Percentiles rank a stretch among this genome's conserved stretches.
phyloP scores from a whole-genome alignment of 2,329 filamentous ascomycete genomes.

The Ilyonectria robusta region DNA sequence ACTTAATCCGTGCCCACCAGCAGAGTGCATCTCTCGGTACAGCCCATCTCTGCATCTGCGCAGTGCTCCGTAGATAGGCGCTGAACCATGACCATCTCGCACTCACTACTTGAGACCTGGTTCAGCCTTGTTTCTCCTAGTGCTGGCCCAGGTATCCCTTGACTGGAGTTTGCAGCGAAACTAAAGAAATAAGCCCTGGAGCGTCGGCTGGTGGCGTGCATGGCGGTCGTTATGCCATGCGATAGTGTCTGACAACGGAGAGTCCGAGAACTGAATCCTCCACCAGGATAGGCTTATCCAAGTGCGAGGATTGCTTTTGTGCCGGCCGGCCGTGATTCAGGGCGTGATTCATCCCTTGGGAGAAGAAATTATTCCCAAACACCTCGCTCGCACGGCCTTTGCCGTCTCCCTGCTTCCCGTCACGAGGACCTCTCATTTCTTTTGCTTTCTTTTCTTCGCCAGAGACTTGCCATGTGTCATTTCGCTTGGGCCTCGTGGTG shows the following conservation, averaged over 20 bases:
- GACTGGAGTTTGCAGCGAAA: not conserved
- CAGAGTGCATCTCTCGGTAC: too few species aligned
- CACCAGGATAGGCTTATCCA: not conserved
- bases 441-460: not conserved
- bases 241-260: not conserved
- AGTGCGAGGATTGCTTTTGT: constrained; percentile 14
- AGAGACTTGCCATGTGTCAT: not conserved
- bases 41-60: too few species aligned
- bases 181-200: not conserved
- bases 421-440: not conserved
- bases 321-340: not conserved
- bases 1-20: not conserved
- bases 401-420: not conserved
- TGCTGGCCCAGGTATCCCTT: too few species aligned
- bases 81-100: not conserved
- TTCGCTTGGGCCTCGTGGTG: not conserved
- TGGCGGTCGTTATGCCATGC: constrained; percentile 1
- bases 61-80: too few species aligned
- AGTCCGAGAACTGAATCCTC: not conserved
- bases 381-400: not conserved
- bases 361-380: constrained; percentile 4
- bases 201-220: not conserved
- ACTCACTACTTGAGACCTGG: not conserved
- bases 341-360: not conserved
- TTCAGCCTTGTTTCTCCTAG: not conserved